Evolutionary conservation across 2,329 filamentous ascomycete species (phyloP).

Genomic region (Graphium sp.): DNA sequence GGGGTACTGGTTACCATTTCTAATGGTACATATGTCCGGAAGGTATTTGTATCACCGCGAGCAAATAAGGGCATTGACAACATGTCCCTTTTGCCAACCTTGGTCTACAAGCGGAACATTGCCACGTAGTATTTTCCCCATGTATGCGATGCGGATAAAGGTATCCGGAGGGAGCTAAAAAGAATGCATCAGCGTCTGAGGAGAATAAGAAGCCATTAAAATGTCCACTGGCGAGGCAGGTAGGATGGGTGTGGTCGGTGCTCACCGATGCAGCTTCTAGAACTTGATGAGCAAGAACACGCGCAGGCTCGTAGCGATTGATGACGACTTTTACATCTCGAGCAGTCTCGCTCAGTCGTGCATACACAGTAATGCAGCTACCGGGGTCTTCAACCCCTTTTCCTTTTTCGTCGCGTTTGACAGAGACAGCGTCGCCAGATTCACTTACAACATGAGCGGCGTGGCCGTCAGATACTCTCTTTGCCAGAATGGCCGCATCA

Average conservation of each 20-base stretch:
- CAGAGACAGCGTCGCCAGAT: constrained; percentile 16
- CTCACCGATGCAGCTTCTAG: constrained; percentile 46
- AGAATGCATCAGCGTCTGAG: constrained; percentile 1
- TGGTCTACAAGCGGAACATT: constrained; percentile 46
- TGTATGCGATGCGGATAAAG: constrained; percentile 57
- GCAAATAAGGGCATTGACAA: constrained; percentile 63
- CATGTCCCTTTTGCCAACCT: constrained; percentile 59
- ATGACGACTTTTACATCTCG: constrained; percentile 45
- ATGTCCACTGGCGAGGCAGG: too few relatives aligned
- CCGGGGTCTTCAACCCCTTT: constrained; percentile 35
- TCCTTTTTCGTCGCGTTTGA: constrained; percentile 36
- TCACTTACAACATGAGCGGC: constrained; percentile 16
- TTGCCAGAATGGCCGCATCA: constrained; percentile 14
- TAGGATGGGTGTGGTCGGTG: too few relatives aligned
- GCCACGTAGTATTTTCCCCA: constrained; percentile 67
- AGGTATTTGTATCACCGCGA: too few relatives aligned
- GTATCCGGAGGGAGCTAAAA: constrained; percentile 38
- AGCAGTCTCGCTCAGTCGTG: constrained; percentile 48
- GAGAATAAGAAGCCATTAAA: constrained; percentile 2
- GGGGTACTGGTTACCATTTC: too few relatives aligned
- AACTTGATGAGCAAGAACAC: constrained; percentile 43
- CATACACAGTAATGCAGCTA: constrained; percentile 39
- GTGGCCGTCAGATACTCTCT: constrained; percentile 21
- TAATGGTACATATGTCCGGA: too few relatives aligned
- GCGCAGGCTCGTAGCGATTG: constrained; percentile 44